These are phyloP conservation scores for Miscanthus lutarioriparius DNA, from an alignment of 176 grass and related monocot genomes.

Conservation along the genomic window DNA sequence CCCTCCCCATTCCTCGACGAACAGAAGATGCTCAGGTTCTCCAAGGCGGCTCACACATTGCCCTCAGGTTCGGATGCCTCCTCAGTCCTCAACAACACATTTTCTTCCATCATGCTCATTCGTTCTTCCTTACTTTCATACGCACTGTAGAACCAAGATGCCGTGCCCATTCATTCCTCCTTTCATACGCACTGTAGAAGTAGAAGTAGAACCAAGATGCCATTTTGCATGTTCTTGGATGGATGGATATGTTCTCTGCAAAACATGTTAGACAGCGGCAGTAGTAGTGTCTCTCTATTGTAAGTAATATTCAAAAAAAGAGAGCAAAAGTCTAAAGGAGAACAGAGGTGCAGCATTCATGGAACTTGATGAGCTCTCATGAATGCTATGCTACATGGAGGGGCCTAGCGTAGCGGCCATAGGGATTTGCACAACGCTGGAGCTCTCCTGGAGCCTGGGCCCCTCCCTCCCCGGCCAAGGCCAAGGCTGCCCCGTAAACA, in stretches of 20 bases:
- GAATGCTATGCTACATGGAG: constrained; percentile 5
- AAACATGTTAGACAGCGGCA: neutral
- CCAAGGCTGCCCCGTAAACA: constrained; percentile 42
- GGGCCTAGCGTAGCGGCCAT: constrained; percentile 15
- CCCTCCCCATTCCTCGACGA: constrained; percentile 53
- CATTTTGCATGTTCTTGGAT: constrained; percentile 8
- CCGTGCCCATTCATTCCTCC: neutral
- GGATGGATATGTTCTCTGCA: constrained; percentile 27
- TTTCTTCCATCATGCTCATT: neutral
- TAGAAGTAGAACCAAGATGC: no score
- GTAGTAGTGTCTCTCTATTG: neutral
- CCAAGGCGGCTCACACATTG: constrained; percentile 40
- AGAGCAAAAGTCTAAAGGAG: constrained; percentile 35
- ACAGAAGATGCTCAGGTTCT: constrained; percentile 65
- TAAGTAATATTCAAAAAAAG: constrained; percentile 22
- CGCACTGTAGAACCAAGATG: neutral
- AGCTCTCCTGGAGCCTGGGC: neutral
- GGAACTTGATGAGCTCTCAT: constrained; percentile 45
- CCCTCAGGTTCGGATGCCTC: constrained; percentile 35
- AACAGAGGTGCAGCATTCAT: constrained; percentile 39
- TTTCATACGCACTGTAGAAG: neutral
- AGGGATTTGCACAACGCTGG: constrained; percentile 35
- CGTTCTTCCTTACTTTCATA: neutral
- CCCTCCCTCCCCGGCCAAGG: neutral
- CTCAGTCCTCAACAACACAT: neutral